Conservation (phyloP, 305 asterid genomes). For the Fraxinus platypoda region DNA sequence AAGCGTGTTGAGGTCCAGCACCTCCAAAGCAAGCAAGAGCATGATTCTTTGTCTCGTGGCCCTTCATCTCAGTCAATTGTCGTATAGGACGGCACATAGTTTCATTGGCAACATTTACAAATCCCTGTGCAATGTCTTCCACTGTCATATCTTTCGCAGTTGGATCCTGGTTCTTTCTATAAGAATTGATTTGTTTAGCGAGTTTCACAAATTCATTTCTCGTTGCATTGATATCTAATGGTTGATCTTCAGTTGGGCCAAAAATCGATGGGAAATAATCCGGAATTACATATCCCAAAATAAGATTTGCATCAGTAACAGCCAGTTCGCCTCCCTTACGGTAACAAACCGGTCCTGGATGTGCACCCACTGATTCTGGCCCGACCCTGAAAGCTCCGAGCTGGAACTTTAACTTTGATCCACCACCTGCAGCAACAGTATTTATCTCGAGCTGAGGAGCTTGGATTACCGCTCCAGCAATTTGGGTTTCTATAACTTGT, state of each 20-base stretch:
- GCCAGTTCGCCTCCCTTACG: conserved; percentile 92
- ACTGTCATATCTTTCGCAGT: conserved; percentile 73
- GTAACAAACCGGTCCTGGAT: conserved; percentile 98
- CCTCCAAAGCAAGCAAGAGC: conserved; percentile 99
- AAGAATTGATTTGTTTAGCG: conserved; percentile 65
- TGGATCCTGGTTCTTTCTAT: conserved; percentile 73
- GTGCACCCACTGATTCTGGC: conserved; percentile 97
- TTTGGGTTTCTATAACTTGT: conserved; percentile 89
- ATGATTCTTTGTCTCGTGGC: conserved; percentile 91
- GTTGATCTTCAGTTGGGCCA: conserved; percentile 82
- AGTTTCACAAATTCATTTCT: conserved; percentile 71
- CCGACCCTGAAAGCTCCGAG: conserved; percentile 96
- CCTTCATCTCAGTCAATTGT: conserved; percentile 97
- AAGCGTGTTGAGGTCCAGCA: conserved; percentile 98
- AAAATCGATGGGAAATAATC: conserved; percentile 90
- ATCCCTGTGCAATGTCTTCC: conserved; percentile 94
- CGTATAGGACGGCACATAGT: conserved; percentile 99
- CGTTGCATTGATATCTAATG: conserved; percentile 69
- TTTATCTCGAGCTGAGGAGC: conserved; percentile 99
- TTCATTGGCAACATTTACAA: conserved; percentile 85
- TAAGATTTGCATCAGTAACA: conserved; percentile 92
- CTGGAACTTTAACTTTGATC: conserved; percentile 87
- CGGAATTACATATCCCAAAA: conserved; percentile 82
- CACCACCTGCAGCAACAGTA: conserved; percentile 99
- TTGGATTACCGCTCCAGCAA: conserved; percentile 89